phyloP scores from a whole-genome alignment of 805 yeast species.

The Cyberlindnera xylosilytica region DNA sequence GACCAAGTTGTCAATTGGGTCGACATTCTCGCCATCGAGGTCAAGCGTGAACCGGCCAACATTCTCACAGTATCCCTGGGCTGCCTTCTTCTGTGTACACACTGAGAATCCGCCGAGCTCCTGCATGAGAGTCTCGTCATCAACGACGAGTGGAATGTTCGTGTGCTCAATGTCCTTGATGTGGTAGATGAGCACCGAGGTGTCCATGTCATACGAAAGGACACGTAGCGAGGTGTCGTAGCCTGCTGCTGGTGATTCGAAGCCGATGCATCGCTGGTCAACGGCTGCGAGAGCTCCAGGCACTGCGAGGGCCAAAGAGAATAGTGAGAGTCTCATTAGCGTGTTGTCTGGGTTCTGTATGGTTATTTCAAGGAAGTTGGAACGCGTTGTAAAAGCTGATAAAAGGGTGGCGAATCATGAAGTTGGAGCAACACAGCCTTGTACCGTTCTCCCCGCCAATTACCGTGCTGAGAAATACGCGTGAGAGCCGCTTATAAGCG shows the following conservation, averaged over 20 bases:
- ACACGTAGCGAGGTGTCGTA: constrained; percentile 1
- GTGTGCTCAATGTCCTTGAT: constrained; percentile 8
- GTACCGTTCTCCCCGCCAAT: too few species aligned
- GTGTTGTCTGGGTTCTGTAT: too few species aligned
- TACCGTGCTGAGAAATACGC: too few species aligned
- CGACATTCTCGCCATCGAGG: constrained; percentile 1
- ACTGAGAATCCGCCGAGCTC: constrained; percentile 14
- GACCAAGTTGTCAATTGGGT: constrained; percentile 3
- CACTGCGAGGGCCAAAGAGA: neutral
- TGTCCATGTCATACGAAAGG: constrained; percentile 1
- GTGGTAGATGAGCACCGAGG: constrained; percentile 14
- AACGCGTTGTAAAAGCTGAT: too few species aligned
- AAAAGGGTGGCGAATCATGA: too few species aligned
- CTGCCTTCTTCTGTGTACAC: constrained; percentile 13
- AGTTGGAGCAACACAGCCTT: too few species aligned
- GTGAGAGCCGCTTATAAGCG: too few species aligned
- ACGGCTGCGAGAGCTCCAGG: constrained; percentile 6
- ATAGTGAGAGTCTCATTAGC: constrained; percentile 1
- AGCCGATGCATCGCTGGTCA: constrained; percentile 9
- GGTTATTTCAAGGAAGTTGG: too few species aligned
- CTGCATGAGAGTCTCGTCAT: constrained; percentile 2
- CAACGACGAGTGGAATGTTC: constrained; percentile 14
- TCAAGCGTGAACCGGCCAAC: constrained; percentile 14
- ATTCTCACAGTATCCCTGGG: constrained; percentile 10
- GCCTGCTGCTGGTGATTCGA: constrained; percentile 4